phyloP scores from a whole-genome alignment of 2,329 filamentous ascomycete genomes.

The Emericellopsis atlantica region DNA sequence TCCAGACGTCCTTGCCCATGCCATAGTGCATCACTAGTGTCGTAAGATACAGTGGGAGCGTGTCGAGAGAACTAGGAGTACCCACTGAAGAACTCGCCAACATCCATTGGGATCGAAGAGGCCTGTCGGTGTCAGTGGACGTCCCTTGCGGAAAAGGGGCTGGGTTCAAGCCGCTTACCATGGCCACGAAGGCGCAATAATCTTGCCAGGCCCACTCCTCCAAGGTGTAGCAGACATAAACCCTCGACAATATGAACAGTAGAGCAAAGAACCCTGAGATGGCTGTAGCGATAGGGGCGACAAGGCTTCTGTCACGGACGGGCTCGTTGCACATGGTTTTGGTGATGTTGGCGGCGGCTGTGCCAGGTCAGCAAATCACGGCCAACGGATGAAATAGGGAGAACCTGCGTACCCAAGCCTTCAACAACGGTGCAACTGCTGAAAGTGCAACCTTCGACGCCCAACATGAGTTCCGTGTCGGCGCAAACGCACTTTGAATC shows the following conservation, averaged over 20 bases:
- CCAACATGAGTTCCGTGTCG: constrained; percentile 1
- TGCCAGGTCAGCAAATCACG: background rate
- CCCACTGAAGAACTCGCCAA: constrained; percentile 4
- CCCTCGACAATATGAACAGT: background rate
- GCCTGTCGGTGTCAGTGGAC: background rate
- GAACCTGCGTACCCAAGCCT: background rate
- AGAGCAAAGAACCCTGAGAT: constrained; percentile 1
- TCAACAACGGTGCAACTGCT: constrained; percentile 1
- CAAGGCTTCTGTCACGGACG: background rate
- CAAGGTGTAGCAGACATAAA: background rate
- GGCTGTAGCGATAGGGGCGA: constrained; percentile 2
- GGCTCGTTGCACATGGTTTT: constrained; percentile 2
- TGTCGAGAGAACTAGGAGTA: too few species aligned
- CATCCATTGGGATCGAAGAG: constrained; percentile 4
- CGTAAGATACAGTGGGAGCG: background rate
- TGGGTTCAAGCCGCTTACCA: background rate
- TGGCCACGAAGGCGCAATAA: background rate
- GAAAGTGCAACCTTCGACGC: constrained; percentile 1
- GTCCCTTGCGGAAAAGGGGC: background rate
- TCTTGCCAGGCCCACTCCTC: background rate
- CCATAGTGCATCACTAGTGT: constrained; percentile 12
- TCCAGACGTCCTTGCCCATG: constrained; percentile 28
- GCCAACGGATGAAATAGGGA: background rate
- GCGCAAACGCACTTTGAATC: constrained; percentile 2
- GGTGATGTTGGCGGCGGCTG: background rate